Percentiles rank a stretch among this genome's conserved stretches.
phyloP scores from a whole-genome alignment of 163 green algal species.

The Scenedesmus sp. region DNA sequence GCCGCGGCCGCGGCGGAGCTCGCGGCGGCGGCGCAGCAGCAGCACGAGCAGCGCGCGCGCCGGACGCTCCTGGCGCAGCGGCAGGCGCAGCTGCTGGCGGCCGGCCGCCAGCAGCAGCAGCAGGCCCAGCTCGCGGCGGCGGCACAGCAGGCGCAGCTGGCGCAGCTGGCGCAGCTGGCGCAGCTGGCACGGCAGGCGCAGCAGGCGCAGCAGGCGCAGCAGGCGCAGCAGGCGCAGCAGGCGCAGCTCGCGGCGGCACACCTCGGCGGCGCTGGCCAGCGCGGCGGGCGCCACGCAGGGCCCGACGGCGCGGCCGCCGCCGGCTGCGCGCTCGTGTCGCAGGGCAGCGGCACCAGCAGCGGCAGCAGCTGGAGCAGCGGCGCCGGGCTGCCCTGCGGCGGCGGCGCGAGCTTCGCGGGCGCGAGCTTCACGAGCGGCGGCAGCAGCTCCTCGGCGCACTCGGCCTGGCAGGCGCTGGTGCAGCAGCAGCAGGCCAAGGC shows the following conservation, averaged over 20 bases:
- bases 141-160: slow-evolving; percentile 7
- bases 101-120: not conserved
- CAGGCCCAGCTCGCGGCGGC: not conserved
- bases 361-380: not conserved
- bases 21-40: not conserved
- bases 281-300: too few relatives aligned
- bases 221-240: not conserved
- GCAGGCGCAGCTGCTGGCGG: not conserved
- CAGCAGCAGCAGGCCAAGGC: not conserved
- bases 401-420: too few relatives aligned
- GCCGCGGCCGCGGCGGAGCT: not conserved
- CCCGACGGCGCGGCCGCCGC: too few relatives aligned
- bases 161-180: slow-evolving; percentile 5
- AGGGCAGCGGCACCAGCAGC: not conserved
- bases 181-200: slow-evolving; percentile 7
- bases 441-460: slow-evolving; percentile 16
- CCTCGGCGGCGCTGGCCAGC: not conserved
- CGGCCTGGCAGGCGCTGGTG: slow-evolving; percentile 13
- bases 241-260: not conserved
- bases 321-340: too few relatives aligned
- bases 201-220: not conserved
- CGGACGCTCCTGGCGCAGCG: slow-evolving; percentile 4
- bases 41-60: slow-evolving; percentile 1
- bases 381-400: not conserved
- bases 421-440: not conserved